Percentiles rank a stretch among this genome's conserved stretches.
phyloP scores from a whole-genome alignment of 2,329 filamentous ascomycete species.

The Penicillium janthinellum region DNA sequence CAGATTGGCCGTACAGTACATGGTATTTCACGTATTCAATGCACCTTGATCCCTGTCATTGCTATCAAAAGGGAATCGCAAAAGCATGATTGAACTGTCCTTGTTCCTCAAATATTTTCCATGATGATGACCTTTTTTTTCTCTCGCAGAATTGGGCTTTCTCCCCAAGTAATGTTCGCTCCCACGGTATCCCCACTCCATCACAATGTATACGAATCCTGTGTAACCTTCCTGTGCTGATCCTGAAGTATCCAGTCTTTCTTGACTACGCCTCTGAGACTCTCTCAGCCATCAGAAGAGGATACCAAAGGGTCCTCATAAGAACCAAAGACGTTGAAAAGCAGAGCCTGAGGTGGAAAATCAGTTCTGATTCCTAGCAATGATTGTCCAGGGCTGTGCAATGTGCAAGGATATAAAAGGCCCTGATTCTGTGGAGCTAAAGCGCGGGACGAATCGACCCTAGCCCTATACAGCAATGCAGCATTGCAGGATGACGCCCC shows the following conservation, averaged over 20 bases:
- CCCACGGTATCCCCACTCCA: not conserved
- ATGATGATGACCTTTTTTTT: not conserved
- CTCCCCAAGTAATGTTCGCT: not conserved
- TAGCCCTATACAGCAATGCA: constrained; percentile 6
- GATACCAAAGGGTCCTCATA: not conserved
- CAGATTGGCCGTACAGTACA: too few relatives aligned
- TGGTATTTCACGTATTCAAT: not conserved
- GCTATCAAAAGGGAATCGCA: not conserved
- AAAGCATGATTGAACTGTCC: not conserved
- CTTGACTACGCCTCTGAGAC: not conserved
- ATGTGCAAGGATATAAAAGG: not conserved
- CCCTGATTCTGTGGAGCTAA: not conserved
- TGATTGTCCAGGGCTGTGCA: too few relatives aligned
- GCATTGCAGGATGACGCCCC: not conserved
- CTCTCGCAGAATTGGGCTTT: not conserved
- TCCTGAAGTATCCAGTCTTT: not conserved
- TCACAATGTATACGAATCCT: not conserved
- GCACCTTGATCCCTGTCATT: not conserved
- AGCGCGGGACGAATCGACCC: not conserved
- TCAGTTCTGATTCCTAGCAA: too few relatives aligned
- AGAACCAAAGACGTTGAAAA: not conserved
- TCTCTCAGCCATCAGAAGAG: not conserved
- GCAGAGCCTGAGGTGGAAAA: not conserved
- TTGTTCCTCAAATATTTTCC: too few relatives aligned
- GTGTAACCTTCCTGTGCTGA: not conserved